Evolutionary conservation across 2,329 filamentous ascomycete genomes (phyloP), one percentile per base, ranked within the genome.

Genomic region (Ramularia collo-cygni): DNA sequence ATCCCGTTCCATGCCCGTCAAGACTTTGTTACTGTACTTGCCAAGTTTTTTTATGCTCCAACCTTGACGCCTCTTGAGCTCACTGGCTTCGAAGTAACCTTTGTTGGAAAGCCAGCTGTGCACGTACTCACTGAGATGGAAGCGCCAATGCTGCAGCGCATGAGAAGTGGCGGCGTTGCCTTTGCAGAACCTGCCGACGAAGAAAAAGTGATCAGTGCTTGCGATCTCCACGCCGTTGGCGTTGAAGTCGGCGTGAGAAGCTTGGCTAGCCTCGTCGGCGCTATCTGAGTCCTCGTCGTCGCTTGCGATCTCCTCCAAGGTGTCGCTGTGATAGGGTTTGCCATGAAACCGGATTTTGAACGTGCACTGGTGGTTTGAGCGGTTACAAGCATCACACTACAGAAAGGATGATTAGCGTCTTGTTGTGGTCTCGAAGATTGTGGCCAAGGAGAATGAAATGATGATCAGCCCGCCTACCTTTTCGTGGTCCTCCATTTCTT

Each of bases 61-160:
- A 40, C 66, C 69, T 42, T 80, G 77, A 7, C 82, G 69, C 56
- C 78, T 68, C 1, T 78, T 65, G 21, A 87, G 65, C 53, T 77
- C 72, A 8, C 72, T 63, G 1, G 77, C 64, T 0, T 65, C 66
- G 47, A 82, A 68, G 47, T 81, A 72, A 0, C 77, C 78, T 43
- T 79, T 69, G 1, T 60, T 60, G 16, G 70, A 62, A 0, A 92
- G 74, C 38, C 75, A 76, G 18, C 73, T 70, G 16, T 82, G 69
- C 0, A 89, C 79, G 73, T 76, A 84, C 48, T 81, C 72, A 55
- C 84, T 81, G n/a, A 90, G 75, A 32, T 79, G 75, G 44, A 75
- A 76, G 41, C 81, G 81, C 85, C 85, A 89, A 62, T 92, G 85
- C 4, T 78, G 72, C 3, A 90, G 70, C 1, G 72, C 74, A 55